Base-by-base conservation (phyloP, 139 green algal species). In the Axilococcus clingmanii region DNA sequence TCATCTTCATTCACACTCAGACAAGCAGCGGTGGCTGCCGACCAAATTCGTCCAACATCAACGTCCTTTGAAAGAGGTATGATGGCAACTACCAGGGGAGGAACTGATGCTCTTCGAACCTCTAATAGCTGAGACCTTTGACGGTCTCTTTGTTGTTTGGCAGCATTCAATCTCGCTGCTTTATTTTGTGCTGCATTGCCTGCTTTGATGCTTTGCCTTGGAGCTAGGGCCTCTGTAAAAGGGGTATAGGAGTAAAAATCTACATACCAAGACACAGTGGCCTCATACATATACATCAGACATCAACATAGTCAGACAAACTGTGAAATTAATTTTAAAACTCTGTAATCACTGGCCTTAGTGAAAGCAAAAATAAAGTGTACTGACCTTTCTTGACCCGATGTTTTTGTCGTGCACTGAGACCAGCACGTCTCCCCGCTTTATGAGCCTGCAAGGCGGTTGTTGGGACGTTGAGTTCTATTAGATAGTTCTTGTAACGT, bases 351-450 rank as follows among this genome's bases (percentile, higher is more conserved):
- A n/a, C n/a, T n/a, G n/a, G n/a, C n/a, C n/a, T n/a, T n/a, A n/a
- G n/a, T n/a, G n/a, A n/a, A n/a, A n/a, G n/a, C n/a, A 28, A 48
- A 30, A 4, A 48, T 8, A 7, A 52, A 5, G 28, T 34, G 9
- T 34, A 17, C 58, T 3, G 32, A 67, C 66, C 72, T 50, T 79
- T 79, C 32, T 45, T 69, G 3, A 62, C 46, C 16, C 55, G 59
- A 43, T 90, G 78, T 51, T 86, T 85, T 20, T 87, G 57, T 1
- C 85, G 64, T 0, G 85, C 81, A 49, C 76, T 89, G 8, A 45
- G 38, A 2, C 85, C 85, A 7, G 84, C 84, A 6, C 63, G 59
- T 12, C 74, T 55, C 11, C 84, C 81, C 4, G 81, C 52, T 55
- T 94, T 94, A 66, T 94, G 85, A 0, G 67, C 40, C 84, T 94